Evolutionary conservation across 2,329 filamentous ascomycete genomes (phyloP), one percentile per base, ranked within the genome.

Genomic region (Aspergillus texensis): DNA sequence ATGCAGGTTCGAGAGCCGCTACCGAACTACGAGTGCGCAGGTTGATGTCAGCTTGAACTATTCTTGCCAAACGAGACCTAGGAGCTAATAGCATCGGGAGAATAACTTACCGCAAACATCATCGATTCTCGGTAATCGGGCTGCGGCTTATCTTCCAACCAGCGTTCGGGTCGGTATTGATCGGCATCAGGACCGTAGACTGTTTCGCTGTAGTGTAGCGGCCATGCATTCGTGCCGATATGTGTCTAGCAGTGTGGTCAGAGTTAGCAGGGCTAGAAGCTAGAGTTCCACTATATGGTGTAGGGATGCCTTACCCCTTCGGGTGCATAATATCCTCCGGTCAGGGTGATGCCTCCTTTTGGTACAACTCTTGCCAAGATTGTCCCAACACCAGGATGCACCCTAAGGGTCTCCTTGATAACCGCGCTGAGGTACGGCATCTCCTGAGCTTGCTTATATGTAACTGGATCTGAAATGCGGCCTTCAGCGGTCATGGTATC

Each of bases 301-400:
- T 24, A 10, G 48, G 24, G 6, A 28, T 32, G 3, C 10, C 8
- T 24, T 14, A 58, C 56, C 21, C 57, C 57, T 46, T 28, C 45
- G 8, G 57, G 57, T 12, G 43, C 12, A 21, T 59, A 53, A 8
- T 39, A 26, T 5, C 57, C 57, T 4, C 43, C 16, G 6, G 30
- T 30, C 8, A 59, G 45, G 1, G 45, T 52, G 3, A 52, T 19
- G 6, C 57, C 57, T 24, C 57, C 57, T 45, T 59, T 52, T 9
- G 57, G 57, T 16, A 59, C 57, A 28, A 50, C 57, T 19, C 57
- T 34, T 1, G 52, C 52, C 45, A 52, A 19, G 0, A 59, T 50
- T 0, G 46, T 45, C 2, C 76, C 76, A 0, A 81, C 77, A 0
- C 82, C 82, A 1, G 72, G 70, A 60, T 71, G 69, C 19, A 72